Conservation (phyloP, 1,139 yeast genomes). For the Lodderomyces parapsilosis region DNA sequence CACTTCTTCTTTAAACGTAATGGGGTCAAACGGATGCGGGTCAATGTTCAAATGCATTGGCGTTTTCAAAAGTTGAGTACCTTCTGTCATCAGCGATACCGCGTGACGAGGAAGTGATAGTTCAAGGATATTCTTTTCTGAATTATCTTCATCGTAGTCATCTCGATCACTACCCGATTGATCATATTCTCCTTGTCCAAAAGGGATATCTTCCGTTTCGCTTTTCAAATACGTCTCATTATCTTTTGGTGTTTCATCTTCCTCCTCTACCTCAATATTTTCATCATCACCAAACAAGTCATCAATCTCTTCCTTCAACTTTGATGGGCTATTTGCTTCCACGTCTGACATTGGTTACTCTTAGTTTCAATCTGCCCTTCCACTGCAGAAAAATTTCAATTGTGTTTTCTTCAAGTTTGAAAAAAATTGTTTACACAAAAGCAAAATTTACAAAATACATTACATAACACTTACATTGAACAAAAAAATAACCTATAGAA, state of each 20-base stretch:
- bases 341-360: constrained; percentile 11
- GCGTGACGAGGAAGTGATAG: constrained; percentile 77
- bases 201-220: constrained; percentile 14
- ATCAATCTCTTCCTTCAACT: constrained; percentile 31
- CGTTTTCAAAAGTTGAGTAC: constrained; percentile 60
- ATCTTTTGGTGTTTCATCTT: constrained; percentile 22
- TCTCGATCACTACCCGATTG: constrained; percentile 14
- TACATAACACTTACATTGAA: background rate
- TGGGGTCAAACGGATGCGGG: constrained; percentile 85
- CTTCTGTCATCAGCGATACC: constrained; percentile 42
- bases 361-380: background rate
- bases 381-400: background rate
- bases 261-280: constrained; percentile 16
- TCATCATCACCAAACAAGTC: constrained; percentile 52
- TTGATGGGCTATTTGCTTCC: constrained; percentile 8
- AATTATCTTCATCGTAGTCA: constrained; percentile 13
- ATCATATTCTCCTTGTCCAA: constrained; percentile 17
- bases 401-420: background rate
- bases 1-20: constrained; percentile 57
- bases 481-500: too few relatives aligned
- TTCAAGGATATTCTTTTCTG: constrained; percentile 48
- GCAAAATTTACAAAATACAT: background rate
- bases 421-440: background rate
- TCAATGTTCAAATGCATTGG: constrained; percentile 84
- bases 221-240: constrained; percentile 11